A percentile compares a stretch with the other conserved stretches of the same genome.
phyloP scores from a whole-genome alignment of 2,329 filamentous ascomycete species.

The Arthrobotrys sinensis region DNA sequence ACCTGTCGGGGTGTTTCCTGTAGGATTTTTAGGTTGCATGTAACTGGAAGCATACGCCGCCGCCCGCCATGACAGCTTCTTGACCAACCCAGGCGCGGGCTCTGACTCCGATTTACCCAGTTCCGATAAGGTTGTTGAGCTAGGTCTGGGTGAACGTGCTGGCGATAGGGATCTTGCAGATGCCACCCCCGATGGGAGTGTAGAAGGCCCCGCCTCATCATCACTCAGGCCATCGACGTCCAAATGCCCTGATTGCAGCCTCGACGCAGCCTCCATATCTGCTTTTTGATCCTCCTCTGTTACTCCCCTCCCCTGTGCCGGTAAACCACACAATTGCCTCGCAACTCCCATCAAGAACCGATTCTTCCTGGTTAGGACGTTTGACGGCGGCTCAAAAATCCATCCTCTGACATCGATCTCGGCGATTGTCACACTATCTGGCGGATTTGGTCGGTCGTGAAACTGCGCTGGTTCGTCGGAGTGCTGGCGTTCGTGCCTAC shows the following conservation, averaged over 20 bases:
- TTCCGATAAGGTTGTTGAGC: slow-evolving; percentile 44
- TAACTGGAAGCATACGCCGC: slow-evolving; percentile 52
- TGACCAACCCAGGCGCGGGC: slow-evolving; percentile 62
- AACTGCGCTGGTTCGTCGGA: slow-evolving; percentile 64
- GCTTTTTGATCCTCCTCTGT: slow-evolving; percentile 64
- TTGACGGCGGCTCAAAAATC: slow-evolving; percentile 87
- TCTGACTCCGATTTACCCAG: slow-evolving; percentile 45
- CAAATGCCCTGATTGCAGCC: slow-evolving; percentile 57
- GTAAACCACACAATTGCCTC: slow-evolving; percentile 87
- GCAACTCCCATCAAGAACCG: slow-evolving; percentile 88
- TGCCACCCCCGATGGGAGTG: slow-evolving; percentile 59
- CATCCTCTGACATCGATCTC: slow-evolving; percentile 96
- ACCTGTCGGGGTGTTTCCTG: slow-evolving; percentile 39
- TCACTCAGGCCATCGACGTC: slow-evolving; percentile 67
- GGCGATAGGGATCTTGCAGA: slow-evolving; percentile 68
- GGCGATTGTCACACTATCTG: slow-evolving; percentile 76
- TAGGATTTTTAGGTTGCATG: slow-evolving; percentile 47
- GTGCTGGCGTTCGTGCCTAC: not conserved
- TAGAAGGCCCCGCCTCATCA: slow-evolving; percentile 67
- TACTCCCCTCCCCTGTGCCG: slow-evolving; percentile 74
- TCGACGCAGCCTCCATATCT: slow-evolving; percentile 52
- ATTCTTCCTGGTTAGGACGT: slow-evolving; percentile 87
- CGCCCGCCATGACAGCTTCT: slow-evolving; percentile 45
- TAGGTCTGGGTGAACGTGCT: slow-evolving; percentile 33
- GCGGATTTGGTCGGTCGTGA: slow-evolving; percentile 65